Evolutionary conservation across 108 stramenopile species (phyloP), one percentile per base, ranked within the genome.

Genomic region (Parietichytrium sp.): DNA sequence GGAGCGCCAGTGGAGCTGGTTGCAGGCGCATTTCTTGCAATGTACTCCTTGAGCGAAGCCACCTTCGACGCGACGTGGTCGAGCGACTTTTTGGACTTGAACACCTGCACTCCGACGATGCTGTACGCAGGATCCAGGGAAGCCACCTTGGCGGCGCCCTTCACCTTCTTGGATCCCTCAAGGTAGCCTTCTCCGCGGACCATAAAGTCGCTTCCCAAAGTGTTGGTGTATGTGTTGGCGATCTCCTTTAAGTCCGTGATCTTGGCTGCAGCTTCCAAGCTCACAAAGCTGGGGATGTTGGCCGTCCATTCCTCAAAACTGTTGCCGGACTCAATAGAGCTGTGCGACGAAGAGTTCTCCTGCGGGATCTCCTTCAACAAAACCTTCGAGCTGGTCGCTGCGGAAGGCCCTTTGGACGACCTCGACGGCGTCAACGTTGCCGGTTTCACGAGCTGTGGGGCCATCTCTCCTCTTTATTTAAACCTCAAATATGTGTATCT

Each of bases 181-280:
- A 72, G 61, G 61, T 72, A 72, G 61, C 61, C 61, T 6, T 45
- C 3, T n/a, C 45, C 61, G 61, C 61, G 61, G 15, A 72, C 61
- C 15, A 13, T 10, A 25, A 72, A 72, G 61, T 72, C 61, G 16
- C 38, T 72, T 33, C 61, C 45, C 23, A 42, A 42, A 33, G 61
- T 33, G 61, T 72, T 72, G 16, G 61, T 72, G 61, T 72, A 72
- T 10, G 61, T 33, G 61, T 72, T 72, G 38, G 36, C 45, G 38
- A 72, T 33, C 61, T 72, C 61, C 13, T 72, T 42, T n/a, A n/a
- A n/a, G 3, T n/a, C 2, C 23, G 8, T 33, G 61, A n/a, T 45
- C 33, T 36, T 45, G 8, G 61, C 0, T 10, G 25, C 61, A n/a
- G 33, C 45, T n/a, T 72, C 61, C 38, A 72, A 42, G 38, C 20